Evolutionary conservation across 2,329 filamentous ascomycete genomes (phyloP), one percentile per base, ranked within the genome.

Genomic region (Lasiodiplodia sp.): DNA sequence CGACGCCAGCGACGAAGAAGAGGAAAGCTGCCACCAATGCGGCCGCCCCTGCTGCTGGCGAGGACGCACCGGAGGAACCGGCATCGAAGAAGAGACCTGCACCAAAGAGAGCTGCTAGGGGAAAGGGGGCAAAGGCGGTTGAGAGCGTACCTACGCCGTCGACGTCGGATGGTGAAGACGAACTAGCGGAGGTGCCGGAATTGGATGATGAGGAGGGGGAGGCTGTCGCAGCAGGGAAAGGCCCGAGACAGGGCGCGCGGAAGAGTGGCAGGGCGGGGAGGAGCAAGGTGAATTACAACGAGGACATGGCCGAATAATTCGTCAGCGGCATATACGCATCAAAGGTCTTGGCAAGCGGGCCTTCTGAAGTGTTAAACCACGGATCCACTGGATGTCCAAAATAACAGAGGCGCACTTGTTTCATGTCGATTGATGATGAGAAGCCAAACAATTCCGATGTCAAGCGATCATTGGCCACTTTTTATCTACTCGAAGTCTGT

Each of bases 101-200:
- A 62, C 75, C 78, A 31, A 82, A 80, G 73, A 80, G 73, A 38
- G 73, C 74, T 0, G 72, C 76, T 44, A 23, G 40, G 6, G 31
- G 52, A 10, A 66, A 34, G 18, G 62, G 37, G 3, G 49, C 23
- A 53, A 69, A 66, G 34, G 47, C 76, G 51, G 74, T 75, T 52
- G 82, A 80, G 69, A 73, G 73, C 34, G 81, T 78, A n/a, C 78
- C 79, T 58, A 84, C 82, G 38, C 83, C 82, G 21, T 81, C 78
- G 67, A 73, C 78, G 14, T 68, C 60, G 16, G 67, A 65, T 37
- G 58, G 37, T 5, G 67, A 57, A n/a, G 58, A 68, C 28, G 51
- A n/a, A 11, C n/a, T 25, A 10, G 25, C 74, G 52, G 75, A 75
- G 64, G 78, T 83, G 71, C 78, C 79, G 69, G 81, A 83, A 68